phyloP scores from a whole-genome alignment of 805 yeast genomes.

The Candida coleopterorum region DNA sequence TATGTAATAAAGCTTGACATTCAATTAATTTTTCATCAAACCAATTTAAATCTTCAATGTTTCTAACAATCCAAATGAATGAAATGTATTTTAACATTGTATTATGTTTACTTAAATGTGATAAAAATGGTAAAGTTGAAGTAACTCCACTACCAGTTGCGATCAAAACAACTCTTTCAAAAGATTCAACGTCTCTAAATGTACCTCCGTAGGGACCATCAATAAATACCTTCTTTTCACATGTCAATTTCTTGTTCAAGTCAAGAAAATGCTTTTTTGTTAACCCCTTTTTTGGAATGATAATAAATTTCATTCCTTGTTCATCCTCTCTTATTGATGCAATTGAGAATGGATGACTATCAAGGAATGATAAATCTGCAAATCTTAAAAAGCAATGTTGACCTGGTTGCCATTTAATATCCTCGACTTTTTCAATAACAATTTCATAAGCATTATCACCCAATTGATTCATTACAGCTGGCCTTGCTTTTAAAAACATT shows the following conservation, averaged over 20 bases:
- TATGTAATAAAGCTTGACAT: slow-evolving; percentile 23
- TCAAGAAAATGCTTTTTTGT: slow-evolving; percentile 32
- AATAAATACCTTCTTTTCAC: slow-evolving; percentile 30
- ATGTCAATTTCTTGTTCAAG: slow-evolving; percentile 22
- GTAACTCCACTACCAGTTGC: slow-evolving; percentile 53
- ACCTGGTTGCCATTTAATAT: slow-evolving; percentile 47
- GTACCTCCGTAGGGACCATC: slow-evolving; percentile 62
- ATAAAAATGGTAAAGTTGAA: slow-evolving; percentile 43
- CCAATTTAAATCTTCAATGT: slow-evolving; percentile 35
- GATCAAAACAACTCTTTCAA: slow-evolving; percentile 39
- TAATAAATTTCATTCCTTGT: slow-evolving; percentile 37
- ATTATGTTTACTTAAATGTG: slow-evolving; percentile 17
- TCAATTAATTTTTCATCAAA: slow-evolving; percentile 29
- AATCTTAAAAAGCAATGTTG: slow-evolving; percentile 52
- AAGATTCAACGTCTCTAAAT: slow-evolving; percentile 39
- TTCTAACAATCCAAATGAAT: slow-evolving; percentile 43
- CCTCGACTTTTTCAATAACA: slow-evolving; percentile 29
- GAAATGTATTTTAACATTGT: slow-evolving; percentile 19
- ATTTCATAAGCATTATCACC: slow-evolving; percentile 26
- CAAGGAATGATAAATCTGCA: slow-evolving; percentile 39
- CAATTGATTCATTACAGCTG: slow-evolving; percentile 25
- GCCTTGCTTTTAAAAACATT: slow-evolving; percentile 34
- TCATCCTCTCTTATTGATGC: slow-evolving; percentile 24
- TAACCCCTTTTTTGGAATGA: slow-evolving; percentile 44
- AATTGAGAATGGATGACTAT: slow-evolving; percentile 56